Evolutionary conservation across 1,284 basidiomycete species (phyloP).

Genomic region (Pseudozyma sp.): DNA sequence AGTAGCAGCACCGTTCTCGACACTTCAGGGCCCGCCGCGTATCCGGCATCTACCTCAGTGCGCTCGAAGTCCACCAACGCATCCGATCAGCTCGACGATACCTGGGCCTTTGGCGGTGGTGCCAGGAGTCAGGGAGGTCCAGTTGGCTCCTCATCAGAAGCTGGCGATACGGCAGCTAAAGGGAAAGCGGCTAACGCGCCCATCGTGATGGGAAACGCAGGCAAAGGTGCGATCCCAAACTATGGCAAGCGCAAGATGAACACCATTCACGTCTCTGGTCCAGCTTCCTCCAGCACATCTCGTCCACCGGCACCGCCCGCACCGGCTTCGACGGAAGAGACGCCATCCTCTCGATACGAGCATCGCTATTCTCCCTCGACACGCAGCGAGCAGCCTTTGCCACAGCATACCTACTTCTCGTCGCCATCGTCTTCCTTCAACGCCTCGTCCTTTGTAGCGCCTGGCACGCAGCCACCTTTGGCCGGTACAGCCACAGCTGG

Average conservation of each 20-base stretch:
- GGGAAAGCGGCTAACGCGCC: constrained; percentile 16
- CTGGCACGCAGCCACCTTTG: constrained; percentile 52
- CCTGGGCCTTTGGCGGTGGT: constrained; percentile 54
- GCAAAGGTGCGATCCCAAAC: constrained; percentile 60
- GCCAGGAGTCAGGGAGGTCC: constrained; percentile 50
- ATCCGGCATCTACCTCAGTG: constrained; percentile 18
- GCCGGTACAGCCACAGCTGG: constrained; percentile 46
- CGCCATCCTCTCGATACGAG: constrained; percentile 16
- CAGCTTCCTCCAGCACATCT: constrained; percentile 1
- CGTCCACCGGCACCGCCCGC: neutral
- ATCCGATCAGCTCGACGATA: constrained; percentile 39
- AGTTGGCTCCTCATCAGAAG: constrained; percentile 10
- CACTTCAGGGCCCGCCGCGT: constrained; percentile 18
- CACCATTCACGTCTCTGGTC: constrained; percentile 28
- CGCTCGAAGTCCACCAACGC: constrained; percentile 32
- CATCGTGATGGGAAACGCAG: constrained; percentile 58
- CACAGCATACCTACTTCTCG: constrained; percentile 65
- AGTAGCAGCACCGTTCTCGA: constrained; percentile 21
- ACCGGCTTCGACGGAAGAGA: constrained; percentile 14
- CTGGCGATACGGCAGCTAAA: constrained; percentile 2
- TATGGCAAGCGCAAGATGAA: constrained; percentile 56
- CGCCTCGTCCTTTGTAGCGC: constrained; percentile 57
- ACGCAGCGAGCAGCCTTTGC: constrained; percentile 52
- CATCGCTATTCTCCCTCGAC: constrained; percentile 48
- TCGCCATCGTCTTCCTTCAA: constrained; percentile 65